A percentile compares a stretch with the other conserved stretches of the same genome.
Conservation (phyloP, 345 rosid genomes). For the Salix arbutifolia region DNA sequence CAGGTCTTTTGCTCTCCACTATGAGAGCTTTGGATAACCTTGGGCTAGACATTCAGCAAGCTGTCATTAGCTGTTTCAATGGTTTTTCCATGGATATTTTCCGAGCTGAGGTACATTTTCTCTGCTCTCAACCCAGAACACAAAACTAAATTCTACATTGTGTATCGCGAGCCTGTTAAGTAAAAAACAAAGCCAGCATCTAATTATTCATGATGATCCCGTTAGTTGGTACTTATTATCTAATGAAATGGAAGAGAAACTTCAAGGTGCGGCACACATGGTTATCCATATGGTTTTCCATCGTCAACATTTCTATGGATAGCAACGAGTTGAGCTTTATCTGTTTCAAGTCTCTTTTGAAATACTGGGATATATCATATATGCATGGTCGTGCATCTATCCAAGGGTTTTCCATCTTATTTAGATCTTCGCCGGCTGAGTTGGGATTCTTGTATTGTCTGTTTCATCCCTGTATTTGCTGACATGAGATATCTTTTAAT, state of each 20-base stretch:
- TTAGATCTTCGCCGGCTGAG: neutral
- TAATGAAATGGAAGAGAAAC: neutral
- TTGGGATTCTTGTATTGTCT: neutral
- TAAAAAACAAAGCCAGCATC: neutral
- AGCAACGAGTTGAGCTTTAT: neutral
- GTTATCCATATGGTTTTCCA: neutral
- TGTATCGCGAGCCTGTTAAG: neutral
- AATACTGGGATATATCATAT: neutral
- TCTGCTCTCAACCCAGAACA: neutral
- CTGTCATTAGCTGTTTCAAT: conserved; percentile 95
- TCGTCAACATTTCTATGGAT: neutral
- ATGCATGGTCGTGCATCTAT: neutral
- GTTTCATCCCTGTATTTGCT: neutral
- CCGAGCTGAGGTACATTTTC: conserved; percentile 77
- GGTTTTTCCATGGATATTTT: conserved; percentile 96
- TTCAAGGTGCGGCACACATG: neutral
- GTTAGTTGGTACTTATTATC: neutral
- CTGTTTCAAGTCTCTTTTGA: neutral
- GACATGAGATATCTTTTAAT: no score
- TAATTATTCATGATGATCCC: neutral
- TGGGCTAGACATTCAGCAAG: conserved; percentile 94
- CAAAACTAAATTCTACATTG: neutral
- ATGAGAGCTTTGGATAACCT: conserved; percentile 95
- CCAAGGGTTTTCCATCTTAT: neutral
- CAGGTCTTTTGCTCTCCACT: conserved; percentile 85